Base-by-base conservation (phyloP, 1,284 basidiomycete genomes). In the Puccinia horiana region DNA sequence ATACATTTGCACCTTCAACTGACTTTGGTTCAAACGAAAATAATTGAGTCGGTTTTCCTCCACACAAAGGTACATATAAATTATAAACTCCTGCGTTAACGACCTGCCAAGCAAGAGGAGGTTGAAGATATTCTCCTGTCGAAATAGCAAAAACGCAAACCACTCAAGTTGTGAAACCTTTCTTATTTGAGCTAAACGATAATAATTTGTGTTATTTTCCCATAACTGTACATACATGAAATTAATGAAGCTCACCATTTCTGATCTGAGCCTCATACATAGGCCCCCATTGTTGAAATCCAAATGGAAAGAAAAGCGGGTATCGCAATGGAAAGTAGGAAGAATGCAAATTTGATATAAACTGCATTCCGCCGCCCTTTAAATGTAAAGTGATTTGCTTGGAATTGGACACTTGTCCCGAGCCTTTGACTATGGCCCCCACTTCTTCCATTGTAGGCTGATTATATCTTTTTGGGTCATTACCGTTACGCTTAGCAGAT, bases 241-340 rank as follows among this genome's bases (percentile, higher is more conserved):
- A n/a, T n/a, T n/a, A n/a, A n/a, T n/a, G n/a, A n/a, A n/a, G n/a
- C n/a, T n/a, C n/a, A n/a, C n/a, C n/a, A n/a, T n/a, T n/a, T n/a
- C n/a, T n/a, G n/a, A n/a, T n/a, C n/a, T n/a, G n/a, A n/a, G n/a
- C n/a, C n/a, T n/a, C n/a, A 14, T 44, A 23, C 2, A 26, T 29
- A n/a, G n/a, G n/a, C 12, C 52, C 9, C 76, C 76, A 79, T 29
- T 52, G 40, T 32, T 69, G 76, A 26, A 47, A 40, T 1, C 76
- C 58, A 54, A 32, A 69, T 1, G 76, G 76, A n/a, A 78, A 78
- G 8, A 79, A 29, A 2, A 79, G 14, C 14, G 76, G 76, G 20
- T 54, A 79, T 1, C 76, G 26, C 16, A 79, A 29, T 1, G 76
- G 18, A 2, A 70, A 37, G 29, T 79, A 70, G 0, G 32, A 29